These are phyloP conservation scores for Triglochin maritima DNA, from an alignment of 106 monocot species.

Conservation along the genomic window DNA sequence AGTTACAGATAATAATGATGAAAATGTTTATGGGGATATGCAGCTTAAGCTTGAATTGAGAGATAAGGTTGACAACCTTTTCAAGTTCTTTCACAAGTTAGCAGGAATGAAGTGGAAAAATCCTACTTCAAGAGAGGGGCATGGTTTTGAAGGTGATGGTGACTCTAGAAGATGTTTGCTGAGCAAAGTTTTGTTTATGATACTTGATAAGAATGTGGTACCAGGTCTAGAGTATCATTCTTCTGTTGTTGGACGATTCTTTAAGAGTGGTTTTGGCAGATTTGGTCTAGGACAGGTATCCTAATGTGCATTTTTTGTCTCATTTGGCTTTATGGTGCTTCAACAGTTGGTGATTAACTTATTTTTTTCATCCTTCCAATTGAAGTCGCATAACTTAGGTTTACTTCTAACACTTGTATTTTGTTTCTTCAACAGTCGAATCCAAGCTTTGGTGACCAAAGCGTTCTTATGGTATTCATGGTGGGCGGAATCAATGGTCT, in stretches of 20 bases:
- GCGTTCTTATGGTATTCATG: slow-evolving; percentile 65
- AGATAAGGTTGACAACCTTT: slow-evolving; percentile 84
- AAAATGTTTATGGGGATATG: slow-evolving; percentile 57
- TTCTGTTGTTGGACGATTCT: slow-evolving; percentile 76
- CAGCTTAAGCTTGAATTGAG: slow-evolving; percentile 88
- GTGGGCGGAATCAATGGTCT: slow-evolving; percentile 75
- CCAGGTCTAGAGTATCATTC: slow-evolving; percentile 91
- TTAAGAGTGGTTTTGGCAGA: slow-evolving; percentile 96
- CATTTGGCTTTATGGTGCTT: background rate
- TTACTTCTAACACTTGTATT: background rate
- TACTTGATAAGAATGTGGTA: slow-evolving; percentile 59
- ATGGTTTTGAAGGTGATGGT: slow-evolving; percentile 38
- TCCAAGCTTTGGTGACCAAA: slow-evolving; percentile 74
- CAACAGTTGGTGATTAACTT: background rate
- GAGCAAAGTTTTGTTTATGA: slow-evolving; percentile 49
- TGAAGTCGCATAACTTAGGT: background rate
- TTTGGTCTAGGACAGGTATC: slow-evolving; percentile 97
- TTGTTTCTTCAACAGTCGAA: slow-evolving; percentile 48
- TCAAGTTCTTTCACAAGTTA: slow-evolving; percentile 71
- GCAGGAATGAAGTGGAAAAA: slow-evolving; percentile 62
- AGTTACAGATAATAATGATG: slow-evolving; percentile 38
- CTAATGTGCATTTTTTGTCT: background rate
- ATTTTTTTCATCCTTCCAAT: background rate
- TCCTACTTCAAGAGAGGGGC: slow-evolving; percentile 32
- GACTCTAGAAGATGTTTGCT: slow-evolving; percentile 57